A percentile compares a stretch with the other conserved stretches of the same genome.
Evolutionary conservation across 371 early-diverging fungal species (phyloP).

Genomic region (Apophysomyces trapeziformis): DNA sequence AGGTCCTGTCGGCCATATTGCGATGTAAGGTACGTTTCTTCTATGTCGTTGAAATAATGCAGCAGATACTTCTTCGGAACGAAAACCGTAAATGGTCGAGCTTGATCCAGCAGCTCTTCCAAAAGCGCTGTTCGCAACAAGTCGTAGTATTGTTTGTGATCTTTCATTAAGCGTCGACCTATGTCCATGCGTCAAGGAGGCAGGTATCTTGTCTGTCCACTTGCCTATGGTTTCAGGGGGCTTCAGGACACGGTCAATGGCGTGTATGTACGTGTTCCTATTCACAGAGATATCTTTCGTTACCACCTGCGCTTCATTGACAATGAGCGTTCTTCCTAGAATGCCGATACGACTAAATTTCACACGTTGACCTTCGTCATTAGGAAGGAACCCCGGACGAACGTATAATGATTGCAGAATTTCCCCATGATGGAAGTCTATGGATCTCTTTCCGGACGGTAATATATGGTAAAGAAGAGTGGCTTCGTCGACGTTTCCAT

Average conservation of each 20-base stretch:
- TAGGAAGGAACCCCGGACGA: conserved; percentile 36
- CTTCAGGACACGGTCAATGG: conserved; percentile 28
- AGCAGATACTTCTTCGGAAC: conserved; percentile 32
- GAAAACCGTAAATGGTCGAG: conserved; percentile 57
- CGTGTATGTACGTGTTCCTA: conserved; percentile 35
- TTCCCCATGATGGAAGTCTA: conserved; percentile 38
- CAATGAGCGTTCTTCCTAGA: background rate
- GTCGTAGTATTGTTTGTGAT: background rate
- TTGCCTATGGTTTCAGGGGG: conserved; percentile 35
- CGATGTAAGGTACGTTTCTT: conserved; percentile 44
- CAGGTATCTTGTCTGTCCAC: background rate
- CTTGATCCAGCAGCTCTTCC: conserved; percentile 21
- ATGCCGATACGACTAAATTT: conserved; percentile 29
- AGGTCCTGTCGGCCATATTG: conserved; percentile 44
- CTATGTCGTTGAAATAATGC: conserved; percentile 40
- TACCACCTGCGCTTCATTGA: conserved; percentile 49
- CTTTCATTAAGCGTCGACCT: conserved; percentile 17
- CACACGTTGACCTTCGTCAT: conserved; percentile 39
- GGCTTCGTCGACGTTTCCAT: conserved; percentile 28
- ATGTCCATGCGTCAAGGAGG: background rate
- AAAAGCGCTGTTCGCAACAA: conserved; percentile 22
- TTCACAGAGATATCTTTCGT: conserved; percentile 44
- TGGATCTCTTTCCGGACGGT: conserved; percentile 19
- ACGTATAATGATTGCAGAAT: conserved; percentile 49
- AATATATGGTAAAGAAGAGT: conserved; percentile 52